Evolutionary conservation across 1,284 basidiomycete genomes (phyloP).

Genomic region (Sutorius eximius): DNA sequence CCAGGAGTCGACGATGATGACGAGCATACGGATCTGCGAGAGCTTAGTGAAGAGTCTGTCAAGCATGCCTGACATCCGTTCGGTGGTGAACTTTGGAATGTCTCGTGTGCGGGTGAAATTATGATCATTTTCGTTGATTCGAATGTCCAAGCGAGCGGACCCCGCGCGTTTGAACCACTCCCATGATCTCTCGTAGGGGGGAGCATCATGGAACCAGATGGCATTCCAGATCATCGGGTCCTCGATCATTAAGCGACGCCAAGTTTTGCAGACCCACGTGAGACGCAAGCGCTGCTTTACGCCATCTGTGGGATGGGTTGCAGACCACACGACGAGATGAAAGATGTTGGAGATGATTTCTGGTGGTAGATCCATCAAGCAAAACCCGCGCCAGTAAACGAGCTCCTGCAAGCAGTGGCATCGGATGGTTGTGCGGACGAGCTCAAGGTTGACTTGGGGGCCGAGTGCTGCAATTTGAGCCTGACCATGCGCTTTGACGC

Average conservation of each 20-base stretch:
- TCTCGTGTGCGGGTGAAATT: conserved; percentile 18
- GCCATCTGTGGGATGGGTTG: conserved; percentile 35
- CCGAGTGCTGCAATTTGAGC: conserved; percentile 21
- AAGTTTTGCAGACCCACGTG: conserved; percentile 58
- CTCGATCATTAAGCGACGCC: conserved; percentile 47
- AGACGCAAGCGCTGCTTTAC: conserved; percentile 45
- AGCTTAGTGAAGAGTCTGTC: conserved; percentile 49
- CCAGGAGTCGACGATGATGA: conserved; percentile 53
- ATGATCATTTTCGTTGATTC: conserved; percentile 46
- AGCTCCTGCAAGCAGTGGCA: conserved; percentile 24
- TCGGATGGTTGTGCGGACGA: conserved; percentile 20
- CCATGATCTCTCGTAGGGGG: conserved; percentile 49
- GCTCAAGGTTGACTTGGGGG: conserved; percentile 8
- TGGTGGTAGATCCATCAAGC: conserved; percentile 57
- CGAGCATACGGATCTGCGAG: conserved; percentile 53
- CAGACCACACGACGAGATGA: conserved; percentile 52
- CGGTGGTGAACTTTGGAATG: conserved; percentile 37
- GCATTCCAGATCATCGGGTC: conserved; percentile 62
- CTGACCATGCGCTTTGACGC: conserved; percentile 19
- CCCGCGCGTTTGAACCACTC: conserved; percentile 56
- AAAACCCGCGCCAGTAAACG: conserved; percentile 50
- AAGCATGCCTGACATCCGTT: conserved; percentile 47
- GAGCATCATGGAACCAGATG: conserved; percentile 53
- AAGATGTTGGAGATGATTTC: conserved; percentile 67
- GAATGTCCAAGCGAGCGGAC: conserved; percentile 51